These are phyloP conservation scores for Novymonas esmeraldas DNA, from an alignment of 208 protist genomes.

Conservation along the genomic window DNA sequence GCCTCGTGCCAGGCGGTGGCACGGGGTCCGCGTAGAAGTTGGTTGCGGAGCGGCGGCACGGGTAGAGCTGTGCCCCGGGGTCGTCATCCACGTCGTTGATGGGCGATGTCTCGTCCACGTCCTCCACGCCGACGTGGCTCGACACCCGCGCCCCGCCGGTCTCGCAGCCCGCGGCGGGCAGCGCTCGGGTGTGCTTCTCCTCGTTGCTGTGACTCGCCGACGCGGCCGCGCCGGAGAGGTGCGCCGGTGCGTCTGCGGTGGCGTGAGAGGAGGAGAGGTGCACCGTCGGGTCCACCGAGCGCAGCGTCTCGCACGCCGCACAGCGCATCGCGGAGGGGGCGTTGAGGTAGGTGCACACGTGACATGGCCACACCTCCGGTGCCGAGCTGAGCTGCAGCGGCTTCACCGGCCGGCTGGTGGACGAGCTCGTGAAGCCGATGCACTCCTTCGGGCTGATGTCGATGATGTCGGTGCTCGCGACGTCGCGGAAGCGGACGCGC, in stretches of 20 bases:
- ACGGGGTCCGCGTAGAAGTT: not conserved
- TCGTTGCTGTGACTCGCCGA: not conserved
- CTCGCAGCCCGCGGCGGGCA: not conserved
- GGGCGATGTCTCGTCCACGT: not conserved
- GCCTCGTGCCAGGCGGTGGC: not conserved
- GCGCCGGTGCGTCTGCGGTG: conserved; percentile 6
- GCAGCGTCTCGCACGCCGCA: conserved; percentile 61
- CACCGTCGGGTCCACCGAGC: conserved; percentile 6
- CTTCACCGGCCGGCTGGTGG: conserved; percentile 11
- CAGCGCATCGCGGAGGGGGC: conserved; percentile 49
- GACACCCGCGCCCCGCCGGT: not conserved
- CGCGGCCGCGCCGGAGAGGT: not conserved
- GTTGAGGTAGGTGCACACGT: conserved; percentile 79
- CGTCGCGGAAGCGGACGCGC: conserved; percentile 64
- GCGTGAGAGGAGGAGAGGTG: conserved; percentile 13
- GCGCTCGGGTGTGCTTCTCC: not conserved
- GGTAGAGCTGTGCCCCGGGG: not conserved
- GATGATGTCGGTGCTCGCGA: conserved; percentile 61
- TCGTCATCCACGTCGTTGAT: not conserved
- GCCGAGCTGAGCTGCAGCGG: conserved; percentile 34
- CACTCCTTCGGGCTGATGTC: conserved; percentile 62
- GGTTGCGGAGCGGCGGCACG: not conserved
- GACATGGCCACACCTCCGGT: conserved; percentile 73
- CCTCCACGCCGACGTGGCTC: not conserved
- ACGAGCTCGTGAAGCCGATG: conserved; percentile 20